These are phyloP conservation scores for Ophiorrhiza pumila DNA, from an alignment of 257 asterid species.

Conservation along the genomic window DNA sequence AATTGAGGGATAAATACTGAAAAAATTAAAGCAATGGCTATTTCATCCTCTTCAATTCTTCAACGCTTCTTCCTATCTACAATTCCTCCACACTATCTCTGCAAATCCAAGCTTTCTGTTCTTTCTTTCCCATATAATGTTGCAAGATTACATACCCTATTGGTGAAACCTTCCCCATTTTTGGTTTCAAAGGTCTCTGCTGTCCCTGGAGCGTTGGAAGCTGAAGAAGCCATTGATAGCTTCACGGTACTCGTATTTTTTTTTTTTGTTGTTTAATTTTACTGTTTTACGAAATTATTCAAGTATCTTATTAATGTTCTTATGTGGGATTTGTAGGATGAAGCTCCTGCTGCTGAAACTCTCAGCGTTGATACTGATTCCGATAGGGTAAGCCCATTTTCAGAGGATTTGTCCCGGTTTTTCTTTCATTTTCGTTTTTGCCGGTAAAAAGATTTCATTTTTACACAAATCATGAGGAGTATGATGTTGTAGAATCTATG, in stretches of 20 bases:
- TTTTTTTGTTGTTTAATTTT: background rate
- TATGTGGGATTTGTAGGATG: constrained; percentile 18
- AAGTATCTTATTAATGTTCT: background rate
- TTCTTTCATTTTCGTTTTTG: background rate
- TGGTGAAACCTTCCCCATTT: constrained; percentile 36
- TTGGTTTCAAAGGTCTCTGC: constrained; percentile 45
- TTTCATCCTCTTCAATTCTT: constrained; percentile 45
- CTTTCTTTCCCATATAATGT: constrained; percentile 38
- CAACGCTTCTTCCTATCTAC: constrained; percentile 40
- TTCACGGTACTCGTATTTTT: constrained; percentile 36
- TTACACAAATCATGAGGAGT: background rate
- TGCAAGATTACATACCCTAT: constrained; percentile 28
- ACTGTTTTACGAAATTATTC: background rate
- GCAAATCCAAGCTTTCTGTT: constrained; percentile 36
- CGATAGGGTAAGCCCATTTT: constrained; percentile 22
- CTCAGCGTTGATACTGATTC: constrained; percentile 21
- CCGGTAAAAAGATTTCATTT: background rate
- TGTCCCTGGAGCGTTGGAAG: constrained; percentile 62
- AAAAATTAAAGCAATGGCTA: constrained; percentile 37
- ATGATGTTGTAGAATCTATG: background rate
- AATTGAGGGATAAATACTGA: background rate
- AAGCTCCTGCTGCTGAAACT: constrained; percentile 18
- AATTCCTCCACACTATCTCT: constrained; percentile 41
- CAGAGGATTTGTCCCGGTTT: background rate
- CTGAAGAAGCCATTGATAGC: constrained; percentile 19